A percentile compares a stretch with the other conserved stretches of the same genome.
Evolutionary conservation across 495 filamentous ascomycete genomes (phyloP).

Genomic region (Trichoderma erinaceum): DNA sequence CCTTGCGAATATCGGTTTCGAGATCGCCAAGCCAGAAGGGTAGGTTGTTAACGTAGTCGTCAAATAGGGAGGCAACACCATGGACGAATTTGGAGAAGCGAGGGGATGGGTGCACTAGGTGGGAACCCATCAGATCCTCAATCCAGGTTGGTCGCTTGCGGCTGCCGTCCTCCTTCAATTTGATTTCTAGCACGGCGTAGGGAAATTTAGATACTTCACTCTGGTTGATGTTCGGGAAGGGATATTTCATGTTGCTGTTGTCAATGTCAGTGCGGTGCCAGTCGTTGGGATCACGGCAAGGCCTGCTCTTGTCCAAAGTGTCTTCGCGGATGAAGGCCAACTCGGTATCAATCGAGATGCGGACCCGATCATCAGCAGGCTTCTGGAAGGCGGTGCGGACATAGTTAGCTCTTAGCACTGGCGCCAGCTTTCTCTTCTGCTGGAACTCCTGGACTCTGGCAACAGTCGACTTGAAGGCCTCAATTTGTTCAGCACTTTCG

Average conservation of each 20-base stretch:
- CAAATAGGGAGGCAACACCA: conserved; percentile 83
- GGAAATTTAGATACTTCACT: conserved; percentile 92
- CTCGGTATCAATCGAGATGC: conserved; percentile 88
- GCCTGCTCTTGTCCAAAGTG: conserved; percentile 70
- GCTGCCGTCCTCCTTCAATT: conserved; percentile 62
- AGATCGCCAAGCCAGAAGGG: conserved; percentile 92
- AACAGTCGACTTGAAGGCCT: conserved; percentile 65
- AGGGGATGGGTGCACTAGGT: conserved; percentile 81
- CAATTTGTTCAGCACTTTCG: conserved; percentile 53
- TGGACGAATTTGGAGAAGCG: conserved; percentile 97
- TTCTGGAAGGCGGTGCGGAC: conserved; percentile 95
- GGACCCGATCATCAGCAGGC: conserved; percentile 81
- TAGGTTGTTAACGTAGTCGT: conserved; percentile 91
- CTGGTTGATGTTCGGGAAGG: conserved; percentile 75
- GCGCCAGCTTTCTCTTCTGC: conserved; percentile 68
- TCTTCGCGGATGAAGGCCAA: conserved; percentile 92
- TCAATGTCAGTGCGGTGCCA: conserved; percentile 95
- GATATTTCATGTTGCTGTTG: conserved; percentile 70
- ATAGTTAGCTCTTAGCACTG: conserved; percentile 86
- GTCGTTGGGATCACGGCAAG: conserved; percentile 76
- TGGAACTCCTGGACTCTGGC: conserved; percentile 76
- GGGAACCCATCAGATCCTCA: conserved; percentile 81
- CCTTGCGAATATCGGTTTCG: conserved; percentile 86
- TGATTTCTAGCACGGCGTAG: conserved; percentile 87
- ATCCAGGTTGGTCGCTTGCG: conserved; percentile 78